Evolutionary conservation across 1,284 basidiomycete genomes (phyloP), one percentile per base, ranked within the genome.

Genomic region (Hemileia vastatrix): DNA sequence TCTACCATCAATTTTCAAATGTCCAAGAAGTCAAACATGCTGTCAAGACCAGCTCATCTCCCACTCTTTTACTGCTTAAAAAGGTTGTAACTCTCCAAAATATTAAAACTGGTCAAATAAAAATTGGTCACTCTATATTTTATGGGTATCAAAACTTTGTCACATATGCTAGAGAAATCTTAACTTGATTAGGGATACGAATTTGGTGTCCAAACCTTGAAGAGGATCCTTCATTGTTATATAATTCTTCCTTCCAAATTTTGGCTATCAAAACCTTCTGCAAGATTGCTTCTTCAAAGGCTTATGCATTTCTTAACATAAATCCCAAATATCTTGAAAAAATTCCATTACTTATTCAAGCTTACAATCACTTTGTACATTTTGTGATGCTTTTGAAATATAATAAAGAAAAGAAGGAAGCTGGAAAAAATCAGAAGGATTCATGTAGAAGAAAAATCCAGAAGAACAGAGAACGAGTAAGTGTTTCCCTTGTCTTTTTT

Each of bases 141-240:
- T 6, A 45, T 24, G 13, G 44, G 18, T 23, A 43, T n/a, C 23
- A 56, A 6, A 44, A 45, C 8, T 45, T 45, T 23, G 21, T 56
- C 4, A 36, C 9, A 19, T 56, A 56, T 27, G 43, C 43, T n/a
- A 15, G 47, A 11, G 54, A 43, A 15, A 9, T 56, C 3, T 36
- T 56, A 43, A 27, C 36, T 9, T 4, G 54, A 23, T 23, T 56
- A 27, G 54, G 54, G 6, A 19, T 56, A 2, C 15, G 54, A n/a
- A 21, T 45, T 18, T 56, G 54, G 56, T 32, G 45, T 18, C 56
- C 45, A 1, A 50, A 57, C 27, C 31, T 57, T 3, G 32, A 57
- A 6, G 45, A 57, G 18, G 45, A 48, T 6, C 9, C 24, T 3
- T 1, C 3, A 3, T 50, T 32, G 2, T 21, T 57, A 1, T 57